A percentile compares a stretch with the other conserved stretches of the same genome.
Evolutionary conservation across 768 basidiomycete genomes (phyloP).

Genomic region (Boletus huronensis): DNA sequence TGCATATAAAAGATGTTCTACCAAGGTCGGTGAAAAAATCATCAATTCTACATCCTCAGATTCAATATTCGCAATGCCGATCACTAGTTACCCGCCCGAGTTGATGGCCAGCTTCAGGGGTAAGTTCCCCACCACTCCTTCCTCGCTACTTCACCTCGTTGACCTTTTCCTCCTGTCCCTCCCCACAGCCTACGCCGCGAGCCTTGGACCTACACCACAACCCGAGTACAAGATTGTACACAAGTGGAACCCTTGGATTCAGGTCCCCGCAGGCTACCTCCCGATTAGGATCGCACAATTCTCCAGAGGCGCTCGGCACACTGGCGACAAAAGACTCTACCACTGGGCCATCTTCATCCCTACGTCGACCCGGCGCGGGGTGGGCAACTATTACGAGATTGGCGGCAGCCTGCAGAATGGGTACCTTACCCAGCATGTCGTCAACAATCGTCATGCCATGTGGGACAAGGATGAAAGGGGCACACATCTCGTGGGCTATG

Average conservation of each 20-base stretch:
- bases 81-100: slow-evolving; percentile 4
- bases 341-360: slow-evolving; percentile 27
- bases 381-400: slow-evolving; percentile 23
- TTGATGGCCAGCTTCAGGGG: slow-evolving; percentile 6
- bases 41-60: neutral
- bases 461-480: slow-evolving; percentile 17
- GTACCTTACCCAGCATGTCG: slow-evolving; percentile 14
- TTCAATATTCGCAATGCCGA: slow-evolving; percentile 2
- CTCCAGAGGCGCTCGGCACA: neutral
- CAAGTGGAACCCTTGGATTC: neutral
- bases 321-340: neutral
- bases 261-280: slow-evolving; percentile 12
- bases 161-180: neutral
- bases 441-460: slow-evolving; percentile 11
- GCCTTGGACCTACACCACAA: neutral
- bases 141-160: neutral
- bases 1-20: slow-evolving; percentile 7
- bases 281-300: slow-evolving; percentile 19
- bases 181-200: slow-evolving; percentile 6
- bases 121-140: neutral
- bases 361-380: slow-evolving; percentile 13
- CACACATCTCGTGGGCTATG: slow-evolving; percentile 9
- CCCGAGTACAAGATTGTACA: slow-evolving; percentile 13
- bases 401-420: slow-evolving; percentile 6
- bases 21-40: slow-evolving; percentile 1